phyloP scores from a whole-genome alignment of 2,329 filamentous ascomycete genomes.

The Fusarium oligoseptatum region DNA sequence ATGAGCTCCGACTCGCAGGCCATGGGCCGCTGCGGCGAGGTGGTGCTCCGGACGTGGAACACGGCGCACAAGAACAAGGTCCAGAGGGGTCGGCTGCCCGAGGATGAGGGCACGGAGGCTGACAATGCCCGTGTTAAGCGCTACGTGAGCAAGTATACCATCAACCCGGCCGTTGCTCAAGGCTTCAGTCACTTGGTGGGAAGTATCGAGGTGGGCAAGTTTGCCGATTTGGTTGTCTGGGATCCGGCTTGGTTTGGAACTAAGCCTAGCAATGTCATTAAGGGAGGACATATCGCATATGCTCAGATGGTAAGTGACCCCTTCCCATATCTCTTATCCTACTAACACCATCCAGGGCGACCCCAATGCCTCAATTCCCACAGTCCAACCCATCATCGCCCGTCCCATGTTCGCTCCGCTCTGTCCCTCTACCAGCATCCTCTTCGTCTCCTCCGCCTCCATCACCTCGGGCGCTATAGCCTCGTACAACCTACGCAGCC shows the following conservation, averaged over 20 bases:
- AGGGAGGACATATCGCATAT: constrained; percentile 87
- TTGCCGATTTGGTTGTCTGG: constrained; percentile 93
- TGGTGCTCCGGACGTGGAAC: constrained; percentile 94
- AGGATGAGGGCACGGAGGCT: constrained; percentile 83
- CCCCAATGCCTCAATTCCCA: constrained; percentile 87
- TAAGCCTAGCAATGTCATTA: constrained; percentile 85
- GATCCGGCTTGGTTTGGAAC: constrained; percentile 86
- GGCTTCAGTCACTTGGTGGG: constrained; percentile 91
- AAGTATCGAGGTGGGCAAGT: constrained; percentile 87
- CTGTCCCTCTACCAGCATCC: constrained; percentile 79
- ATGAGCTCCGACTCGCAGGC: constrained; percentile 96
- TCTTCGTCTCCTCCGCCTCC: constrained; percentile 84
- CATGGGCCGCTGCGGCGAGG: constrained; percentile 96
- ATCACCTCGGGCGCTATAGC: constrained; percentile 75
- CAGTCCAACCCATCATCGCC: constrained; percentile 85
- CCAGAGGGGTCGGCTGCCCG: constrained; percentile 80
- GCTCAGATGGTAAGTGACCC: constrained; percentile 79
- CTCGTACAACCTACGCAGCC: constrained; percentile 82
- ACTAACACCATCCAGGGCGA: constrained; percentile 69
- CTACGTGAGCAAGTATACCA: constrained; percentile 95
- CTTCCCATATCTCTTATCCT: background rate
- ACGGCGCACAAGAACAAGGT: constrained; percentile 97
- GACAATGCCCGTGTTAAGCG: constrained; percentile 95
- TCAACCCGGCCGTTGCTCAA: constrained; percentile 93
- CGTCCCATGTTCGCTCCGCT: constrained; percentile 87